Evolutionary conservation across 768 basidiomycete species (phyloP), one percentile per base, ranked within the genome.

Genomic region (Hypsizygus marmoreus): DNA sequence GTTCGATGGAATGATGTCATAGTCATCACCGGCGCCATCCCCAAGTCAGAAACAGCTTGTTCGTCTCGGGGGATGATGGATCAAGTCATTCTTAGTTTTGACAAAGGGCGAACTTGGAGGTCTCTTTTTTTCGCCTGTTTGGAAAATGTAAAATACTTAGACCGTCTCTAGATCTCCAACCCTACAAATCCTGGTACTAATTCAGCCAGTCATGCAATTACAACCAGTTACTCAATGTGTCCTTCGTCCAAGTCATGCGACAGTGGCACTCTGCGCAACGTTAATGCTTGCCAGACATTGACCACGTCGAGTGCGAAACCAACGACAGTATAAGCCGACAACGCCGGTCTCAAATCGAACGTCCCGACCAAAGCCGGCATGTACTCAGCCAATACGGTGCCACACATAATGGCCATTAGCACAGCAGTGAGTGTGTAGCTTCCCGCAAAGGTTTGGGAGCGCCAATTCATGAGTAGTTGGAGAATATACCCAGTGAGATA

Each of bases 391-490:
- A 48, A 19, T 6, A 5, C 12, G 16, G 26, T 14, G 1, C 14
- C 14, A 9, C 23, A 13, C 17, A 10, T 4, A 2, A 26, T 13
- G 3, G 42, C 6, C 16, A 16, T 36, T 16, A 55, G 24, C 9
- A 37, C 13, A 8, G 45, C 41, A 8, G 50, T 52, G 5, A 38
- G 45, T 43, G 39, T 34, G 37, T 60, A 59, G 1, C 42, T 39
- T 4, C 64, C 64, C 4, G 61, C 61, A 34, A 51, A 64, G 14
- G 54, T 45, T 23, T 41, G 49, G 1, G 54, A 49, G 10, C 49
- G 50, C 45, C 49, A 43, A 37, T 64, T 66, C 42, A 64, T 50
- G 26, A 58, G 31, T 14, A 61, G 39, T 35, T 63, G 62, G 7
- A 55, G 49, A 7, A 58, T 36, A 4, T 23, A 16, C 1, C 60